These are phyloP conservation scores for Saccharomyces hybrid DNA, from an alignment of 1,139 yeast species.

Conservation along the genomic window DNA sequence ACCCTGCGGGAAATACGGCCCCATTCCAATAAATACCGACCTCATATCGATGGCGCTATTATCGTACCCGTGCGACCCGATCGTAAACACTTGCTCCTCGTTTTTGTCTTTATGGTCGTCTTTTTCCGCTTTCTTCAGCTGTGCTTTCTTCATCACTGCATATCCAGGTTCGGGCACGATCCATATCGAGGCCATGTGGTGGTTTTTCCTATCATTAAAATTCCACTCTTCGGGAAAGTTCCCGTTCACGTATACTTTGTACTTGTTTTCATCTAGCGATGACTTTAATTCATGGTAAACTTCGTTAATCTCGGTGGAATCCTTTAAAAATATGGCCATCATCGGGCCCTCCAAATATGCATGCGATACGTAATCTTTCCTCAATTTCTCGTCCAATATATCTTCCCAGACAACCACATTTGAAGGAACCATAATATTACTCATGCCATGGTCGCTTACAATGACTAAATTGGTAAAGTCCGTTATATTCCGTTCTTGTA, in stretches of 20 bases:
- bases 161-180: slow-evolving; percentile 77
- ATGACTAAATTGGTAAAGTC: slow-evolving; percentile 65
- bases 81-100: background rate
- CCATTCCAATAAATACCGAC: slow-evolving; percentile 69
- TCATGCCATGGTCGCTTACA: slow-evolving; percentile 89
- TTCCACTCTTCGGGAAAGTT: slow-evolving; percentile 59
- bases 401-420: slow-evolving; percentile 5
- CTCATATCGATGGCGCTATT: slow-evolving; percentile 74
- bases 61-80: slow-evolving; percentile 84
- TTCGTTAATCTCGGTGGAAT: slow-evolving; percentile 8
- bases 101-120: slow-evolving; percentile 26
- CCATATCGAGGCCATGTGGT: slow-evolving; percentile 70
- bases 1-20: slow-evolving; percentile 60
- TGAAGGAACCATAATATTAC: slow-evolving; percentile 1
- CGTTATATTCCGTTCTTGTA: slow-evolving; percentile 48
- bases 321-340: slow-evolving; percentile 1
- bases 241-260: slow-evolving; percentile 45
- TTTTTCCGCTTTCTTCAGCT: slow-evolving; percentile 46
- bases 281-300: slow-evolving; percentile 11
- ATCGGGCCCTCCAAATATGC: slow-evolving; percentile 5
- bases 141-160: slow-evolving; percentile 57
- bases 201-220: slow-evolving; percentile 39
- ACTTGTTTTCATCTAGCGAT: slow-evolving; percentile 30
- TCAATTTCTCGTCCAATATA: slow-evolving; percentile 3
- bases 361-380: slow-evolving; percentile 3